A percentile compares a stretch with the other conserved stretches of the same genome.
Conservation (phyloP, 768 basidiomycete species). For the Mycena pura region DNA sequence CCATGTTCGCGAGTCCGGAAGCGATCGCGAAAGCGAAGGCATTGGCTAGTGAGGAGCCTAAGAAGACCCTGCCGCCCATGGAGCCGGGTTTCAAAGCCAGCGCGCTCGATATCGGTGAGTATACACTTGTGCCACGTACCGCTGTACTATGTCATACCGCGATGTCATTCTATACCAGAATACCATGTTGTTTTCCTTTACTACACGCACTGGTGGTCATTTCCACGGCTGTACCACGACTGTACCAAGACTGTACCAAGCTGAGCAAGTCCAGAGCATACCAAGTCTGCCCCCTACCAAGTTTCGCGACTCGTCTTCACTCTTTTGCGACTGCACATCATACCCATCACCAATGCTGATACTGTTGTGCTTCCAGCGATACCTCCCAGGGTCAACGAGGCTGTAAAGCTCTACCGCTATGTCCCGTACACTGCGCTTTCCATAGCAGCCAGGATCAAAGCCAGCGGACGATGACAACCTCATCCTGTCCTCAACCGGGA, state of each 20-base stretch:
- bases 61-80: background rate
- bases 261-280: too few species aligned
- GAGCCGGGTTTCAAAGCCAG: conserved; percentile 31
- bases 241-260: too few species aligned
- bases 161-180: background rate
- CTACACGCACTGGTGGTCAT: too few species aligned
- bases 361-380: conserved; percentile 24
- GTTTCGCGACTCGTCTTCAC: too few species aligned
- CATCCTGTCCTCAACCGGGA: conserved; percentile 14
- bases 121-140: background rate
- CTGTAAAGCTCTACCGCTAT: conserved; percentile 24
- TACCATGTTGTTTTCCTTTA: background rate
- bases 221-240: too few species aligned
- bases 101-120: conserved; percentile 28
- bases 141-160: background rate
- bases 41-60: background rate
- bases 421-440: conserved; percentile 33
- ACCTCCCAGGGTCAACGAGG: conserved; percentile 26
- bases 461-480: conserved; percentile 28
- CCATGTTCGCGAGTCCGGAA: background rate
- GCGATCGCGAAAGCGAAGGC: background rate
- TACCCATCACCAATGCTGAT: too few species aligned
- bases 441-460: conserved; percentile 12
- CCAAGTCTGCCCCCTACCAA: too few species aligned
- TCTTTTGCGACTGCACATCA: too few species aligned